Evolutionary conservation across 2,329 filamentous ascomycete species (phyloP).

Genomic region (Apiospora aurea): DNA sequence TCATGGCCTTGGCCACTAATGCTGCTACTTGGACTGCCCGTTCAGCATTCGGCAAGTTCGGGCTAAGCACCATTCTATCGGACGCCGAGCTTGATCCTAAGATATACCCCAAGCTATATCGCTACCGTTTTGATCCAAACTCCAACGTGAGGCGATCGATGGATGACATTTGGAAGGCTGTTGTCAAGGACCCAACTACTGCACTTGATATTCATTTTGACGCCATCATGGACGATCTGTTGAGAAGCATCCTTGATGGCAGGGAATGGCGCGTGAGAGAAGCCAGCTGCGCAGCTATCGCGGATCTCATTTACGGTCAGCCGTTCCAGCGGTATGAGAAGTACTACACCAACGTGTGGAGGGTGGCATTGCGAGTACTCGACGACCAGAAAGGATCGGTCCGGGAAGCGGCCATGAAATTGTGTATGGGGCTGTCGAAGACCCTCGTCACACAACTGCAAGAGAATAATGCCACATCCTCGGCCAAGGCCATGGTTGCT

Average conservation of each 20-base stretch:
- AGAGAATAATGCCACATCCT: constrained; percentile 73
- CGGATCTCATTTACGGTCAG: constrained; percentile 84
- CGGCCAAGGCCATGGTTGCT: constrained; percentile 80
- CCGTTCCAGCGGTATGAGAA: constrained; percentile 79
- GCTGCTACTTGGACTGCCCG: constrained; percentile 98
- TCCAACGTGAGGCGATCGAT: constrained; percentile 91
- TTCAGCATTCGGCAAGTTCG: constrained; percentile 93
- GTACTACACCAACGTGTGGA: constrained; percentile 87
- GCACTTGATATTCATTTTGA: constrained; percentile 86
- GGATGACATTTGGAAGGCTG: constrained; percentile 95
- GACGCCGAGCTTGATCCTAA: constrained; percentile 90
- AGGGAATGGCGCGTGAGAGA: constrained; percentile 94
- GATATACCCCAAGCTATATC: constrained; percentile 91
- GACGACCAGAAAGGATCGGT: constrained; percentile 97
- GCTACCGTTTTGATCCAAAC: constrained; percentile 96
- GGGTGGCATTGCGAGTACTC: constrained; percentile 84
- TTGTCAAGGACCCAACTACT: constrained; percentile 86
- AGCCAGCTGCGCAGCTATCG: constrained; percentile 89
- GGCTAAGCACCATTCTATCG: constrained; percentile 88
- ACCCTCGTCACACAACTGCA: constrained; percentile 87
- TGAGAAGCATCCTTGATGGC: constrained; percentile 80
- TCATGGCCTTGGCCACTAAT: constrained; percentile 96
- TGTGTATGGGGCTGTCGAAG: constrained; percentile 85
- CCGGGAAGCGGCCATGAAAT: constrained; percentile 76
- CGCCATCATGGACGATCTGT: constrained; percentile 84